Base-by-base conservation (phyloP, 148 eudicot genomes). In the Tetragonia tetragonoides region DNA sequence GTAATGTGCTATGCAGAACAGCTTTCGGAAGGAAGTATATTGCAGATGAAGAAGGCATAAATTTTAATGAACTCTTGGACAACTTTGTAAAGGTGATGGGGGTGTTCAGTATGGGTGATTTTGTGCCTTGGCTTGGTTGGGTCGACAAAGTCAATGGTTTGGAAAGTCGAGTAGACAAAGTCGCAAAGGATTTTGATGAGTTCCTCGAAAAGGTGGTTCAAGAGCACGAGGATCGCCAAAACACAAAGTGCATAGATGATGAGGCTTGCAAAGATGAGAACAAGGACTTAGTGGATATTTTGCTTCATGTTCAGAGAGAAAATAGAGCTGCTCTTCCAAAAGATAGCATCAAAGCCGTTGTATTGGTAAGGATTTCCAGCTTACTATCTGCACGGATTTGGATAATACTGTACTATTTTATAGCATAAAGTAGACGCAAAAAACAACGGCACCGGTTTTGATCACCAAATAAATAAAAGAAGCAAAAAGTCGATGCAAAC, bases 61-160 rank as follows among this genome's bases (percentile, higher is more conserved):
- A 67, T 74, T 82, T 82, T 11, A 47, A 47, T 21, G 28, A 83
- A 12, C 62, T 83, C 10, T 75, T 79, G 60, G 73, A 44, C 12
- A 76, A 70, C 72, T 74, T 74, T 49, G 61, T 64, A 10, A 71
- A 72, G 38, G 37, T 72, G 40, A 67, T 76, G 72, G 85, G 66
- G 0, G 79, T 15, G 49, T 41, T 83, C 10, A 77, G 81, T 64
- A 75, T 83, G 39, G 81, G 83, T 37, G 85, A 81, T 46, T 74
- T 79, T 56, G 77, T 86, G 42, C 83, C 87, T 6, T 81, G 85
- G 81, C 67, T 86, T 15, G 76, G 71, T 0, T 87, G 87, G 86
- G 37, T 84, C 5, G 80, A 78, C 57, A 5, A 39, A 12, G 53
- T 84, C 16, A 80, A 46, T 47, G 89, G 89, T 37, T 34, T 87